Evolutionary conservation across 169 alveolate genomes (phyloP).

Genomic region (Miamiensis avidus): DNA sequence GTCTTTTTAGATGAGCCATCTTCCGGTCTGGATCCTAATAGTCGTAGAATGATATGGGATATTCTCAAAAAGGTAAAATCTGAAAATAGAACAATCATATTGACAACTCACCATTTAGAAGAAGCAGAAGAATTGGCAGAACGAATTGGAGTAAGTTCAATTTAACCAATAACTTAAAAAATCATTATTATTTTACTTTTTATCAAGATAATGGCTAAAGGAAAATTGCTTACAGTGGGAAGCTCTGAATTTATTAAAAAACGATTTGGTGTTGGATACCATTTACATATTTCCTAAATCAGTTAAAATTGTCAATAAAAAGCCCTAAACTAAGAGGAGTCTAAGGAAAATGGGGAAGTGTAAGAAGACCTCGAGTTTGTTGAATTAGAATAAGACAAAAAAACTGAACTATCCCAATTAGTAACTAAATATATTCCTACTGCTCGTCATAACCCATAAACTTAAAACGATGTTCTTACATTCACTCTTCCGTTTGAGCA

Average conservation of each 20-base stretch:
- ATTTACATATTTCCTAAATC: conserved; percentile 1
- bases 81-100: conserved; percentile 67
- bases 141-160: conserved; percentile 62
- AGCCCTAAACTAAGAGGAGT: not conserved
- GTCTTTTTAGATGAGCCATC: conserved; percentile 91
- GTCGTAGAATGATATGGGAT: conserved; percentile 85
- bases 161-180: not conserved
- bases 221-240: conserved; percentile 73
- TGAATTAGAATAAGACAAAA: not conserved
- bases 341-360: no score
- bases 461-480: not conserved
- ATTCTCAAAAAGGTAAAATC: conserved; percentile 64
- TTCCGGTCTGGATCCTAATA: conserved; percentile 88
- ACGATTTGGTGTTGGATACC: conserved; percentile 77
- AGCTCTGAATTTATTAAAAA: conserved; percentile 57
- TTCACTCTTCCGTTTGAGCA: conserved; percentile 7
- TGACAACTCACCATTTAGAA: conserved; percentile 89
- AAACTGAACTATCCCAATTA: not conserved
- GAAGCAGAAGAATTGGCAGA: conserved; percentile 91
- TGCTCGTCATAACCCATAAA: conserved; percentile 16
- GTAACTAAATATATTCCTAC: not conserved
- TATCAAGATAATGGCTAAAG: conserved; percentile 64
- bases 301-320: no score
- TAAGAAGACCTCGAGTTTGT: not conserved
- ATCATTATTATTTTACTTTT: no score